These are phyloP conservation scores for Lineolata rhizophorae DNA, from an alignment of 495 filamentous ascomycete genomes.

Conservation along the genomic window DNA sequence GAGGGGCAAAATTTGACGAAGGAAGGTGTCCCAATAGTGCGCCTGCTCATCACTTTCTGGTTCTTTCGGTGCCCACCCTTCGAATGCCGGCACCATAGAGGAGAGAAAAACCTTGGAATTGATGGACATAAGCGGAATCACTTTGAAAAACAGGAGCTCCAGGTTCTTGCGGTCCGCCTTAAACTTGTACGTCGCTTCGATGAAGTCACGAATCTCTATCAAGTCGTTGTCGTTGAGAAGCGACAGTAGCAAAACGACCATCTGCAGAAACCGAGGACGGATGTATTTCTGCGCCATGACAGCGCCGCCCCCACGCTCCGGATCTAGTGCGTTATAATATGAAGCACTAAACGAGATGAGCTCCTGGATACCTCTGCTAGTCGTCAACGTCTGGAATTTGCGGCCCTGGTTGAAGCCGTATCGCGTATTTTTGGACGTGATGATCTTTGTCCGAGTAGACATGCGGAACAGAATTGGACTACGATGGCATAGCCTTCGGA, in stretches of 20 bases:
- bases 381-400: slow-evolving; percentile 17
- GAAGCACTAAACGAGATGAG: slow-evolving; percentile 16
- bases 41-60: slow-evolving; percentile 6
- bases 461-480: slow-evolving; percentile 19
- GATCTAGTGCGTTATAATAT: slow-evolving; percentile 17
- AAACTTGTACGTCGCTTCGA: slow-evolving; percentile 16
- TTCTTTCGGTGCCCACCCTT: slow-evolving; percentile 9
- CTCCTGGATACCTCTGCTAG: slow-evolving; percentile 17
- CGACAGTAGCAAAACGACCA: slow-evolving; percentile 18
- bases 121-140: slow-evolving; percentile 16
- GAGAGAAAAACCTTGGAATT: slow-evolving; percentile 18
- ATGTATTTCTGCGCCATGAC: slow-evolving; percentile 13
- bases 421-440: slow-evolving; percentile 17
- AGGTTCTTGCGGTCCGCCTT: slow-evolving; percentile 13
- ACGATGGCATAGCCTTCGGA: slow-evolving; percentile 14
- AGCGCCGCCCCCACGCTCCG: too few species aligned
- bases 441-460: slow-evolving; percentile 16
- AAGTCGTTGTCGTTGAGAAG: slow-evolving; percentile 18
- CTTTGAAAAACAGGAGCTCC: slow-evolving; percentile 16
- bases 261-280: slow-evolving; percentile 18
- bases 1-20: slow-evolving; percentile 8
- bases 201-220: slow-evolving; percentile 12
- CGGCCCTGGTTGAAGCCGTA: slow-evolving; percentile 17
- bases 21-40: slow-evolving; percentile 15
- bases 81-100: slow-evolving; percentile 14